phyloP scores from a whole-genome alignment of 2,329 filamentous ascomycete species.

The Claviceps sp. region DNA sequence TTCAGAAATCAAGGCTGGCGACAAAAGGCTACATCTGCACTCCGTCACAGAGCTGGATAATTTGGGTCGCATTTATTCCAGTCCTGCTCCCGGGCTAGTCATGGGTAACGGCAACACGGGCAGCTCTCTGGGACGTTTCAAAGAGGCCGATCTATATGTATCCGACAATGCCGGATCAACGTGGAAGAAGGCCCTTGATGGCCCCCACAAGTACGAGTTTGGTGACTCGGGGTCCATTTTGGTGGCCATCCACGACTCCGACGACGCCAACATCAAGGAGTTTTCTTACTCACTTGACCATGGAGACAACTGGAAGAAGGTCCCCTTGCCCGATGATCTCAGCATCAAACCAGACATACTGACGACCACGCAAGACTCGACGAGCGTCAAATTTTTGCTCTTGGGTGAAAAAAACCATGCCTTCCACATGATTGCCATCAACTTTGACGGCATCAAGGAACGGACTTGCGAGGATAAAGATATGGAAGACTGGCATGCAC shows the following conservation, averaged over 20 bases:
- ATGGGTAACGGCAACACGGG: conserved; percentile 93
- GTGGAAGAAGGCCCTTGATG: conserved; percentile 63
- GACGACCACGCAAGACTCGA: conserved; percentile 85
- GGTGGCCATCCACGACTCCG: conserved; percentile 66
- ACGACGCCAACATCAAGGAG: conserved; percentile 43
- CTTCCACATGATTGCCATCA: conserved; percentile 58
- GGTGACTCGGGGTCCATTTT: conserved; percentile 85
- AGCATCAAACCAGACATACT: conserved; percentile 60
- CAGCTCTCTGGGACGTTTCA: conserved; percentile 53
- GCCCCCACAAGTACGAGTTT: conserved; percentile 91
- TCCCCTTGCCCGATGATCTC: conserved; percentile 51
- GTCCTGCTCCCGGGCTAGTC: conserved; percentile 79
- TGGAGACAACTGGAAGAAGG: conserved; percentile 66
- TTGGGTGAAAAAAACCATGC: conserved; percentile 46
- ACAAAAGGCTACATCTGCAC: conserved; percentile 69
- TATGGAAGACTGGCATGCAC: conserved; percentile 80
- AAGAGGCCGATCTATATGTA: conserved; percentile 67
- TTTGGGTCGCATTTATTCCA: conserved; percentile 78
- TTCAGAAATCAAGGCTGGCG: conserved; percentile 53
- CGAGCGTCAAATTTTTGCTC: conserved; percentile 79
- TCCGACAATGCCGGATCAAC: conserved; percentile 83
- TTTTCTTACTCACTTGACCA: conserved; percentile 75
- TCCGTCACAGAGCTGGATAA: conserved; percentile 80
- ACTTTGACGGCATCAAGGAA: conserved; percentile 74
- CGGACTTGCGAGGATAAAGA: conserved; percentile 63